Conservation (phyloP, 768 basidiomycete genomes). For the Tulasnella sp. region DNA sequence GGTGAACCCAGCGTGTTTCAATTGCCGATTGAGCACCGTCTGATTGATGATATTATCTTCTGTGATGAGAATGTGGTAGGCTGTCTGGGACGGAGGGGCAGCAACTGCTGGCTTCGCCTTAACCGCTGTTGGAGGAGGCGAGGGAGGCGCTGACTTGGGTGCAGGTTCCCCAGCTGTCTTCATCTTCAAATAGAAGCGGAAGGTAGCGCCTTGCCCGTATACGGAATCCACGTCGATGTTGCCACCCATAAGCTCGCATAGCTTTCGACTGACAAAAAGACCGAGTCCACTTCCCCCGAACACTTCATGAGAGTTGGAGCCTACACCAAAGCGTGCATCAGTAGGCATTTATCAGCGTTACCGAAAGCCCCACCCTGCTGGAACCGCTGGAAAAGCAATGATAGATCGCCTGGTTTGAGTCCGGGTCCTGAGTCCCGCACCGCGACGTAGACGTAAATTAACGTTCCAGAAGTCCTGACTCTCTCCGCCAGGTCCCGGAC, state of each 20-base stretch:
- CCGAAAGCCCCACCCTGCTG: slow-evolving; percentile 38
- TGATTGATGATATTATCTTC: slow-evolving; percentile 38
- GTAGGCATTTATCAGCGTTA: background rate
- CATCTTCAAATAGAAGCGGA: slow-evolving; percentile 41
- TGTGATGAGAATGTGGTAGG: slow-evolving; percentile 33
- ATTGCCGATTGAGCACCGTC: slow-evolving; percentile 34
- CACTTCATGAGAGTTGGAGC: slow-evolving; percentile 33
- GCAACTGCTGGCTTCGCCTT: background rate
- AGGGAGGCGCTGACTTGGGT: background rate
- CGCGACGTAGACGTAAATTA: slow-evolving; percentile 40
- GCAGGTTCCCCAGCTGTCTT: background rate
- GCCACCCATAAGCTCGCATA: slow-evolving; percentile 38
- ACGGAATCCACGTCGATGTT: slow-evolving; percentile 40
- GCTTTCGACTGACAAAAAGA: slow-evolving; percentile 41
- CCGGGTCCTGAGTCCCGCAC: slow-evolving; percentile 42
- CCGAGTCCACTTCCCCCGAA: slow-evolving; percentile 40
- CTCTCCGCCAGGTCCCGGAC: slow-evolving; percentile 21
- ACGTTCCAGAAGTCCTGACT: background rate
- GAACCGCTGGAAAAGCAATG: slow-evolving; percentile 43
- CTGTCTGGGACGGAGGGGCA: slow-evolving; percentile 19
- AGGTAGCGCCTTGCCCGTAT: slow-evolving; percentile 41
- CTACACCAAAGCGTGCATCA: slow-evolving; percentile 32
- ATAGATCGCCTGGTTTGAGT: slow-evolving; percentile 40
- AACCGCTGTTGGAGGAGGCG: background rate
- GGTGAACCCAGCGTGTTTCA: slow-evolving; percentile 34